Conservation (phyloP, 495 filamentous ascomycete species). For the Pseudoneurospora amorphoporcata region DNA sequence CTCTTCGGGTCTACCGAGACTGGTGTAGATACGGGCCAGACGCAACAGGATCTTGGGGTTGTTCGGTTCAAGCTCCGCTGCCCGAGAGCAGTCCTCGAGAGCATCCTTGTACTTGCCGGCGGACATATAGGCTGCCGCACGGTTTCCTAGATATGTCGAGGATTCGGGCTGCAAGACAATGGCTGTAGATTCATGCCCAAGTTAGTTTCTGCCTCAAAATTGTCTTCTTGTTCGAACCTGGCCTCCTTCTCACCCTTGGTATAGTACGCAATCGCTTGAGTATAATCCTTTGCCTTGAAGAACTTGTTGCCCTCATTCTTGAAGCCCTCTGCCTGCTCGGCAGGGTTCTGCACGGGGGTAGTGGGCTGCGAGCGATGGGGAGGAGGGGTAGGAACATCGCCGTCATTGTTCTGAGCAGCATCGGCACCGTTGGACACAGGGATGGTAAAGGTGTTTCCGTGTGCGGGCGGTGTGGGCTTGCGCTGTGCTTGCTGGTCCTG, state of each 20-base stretch:
- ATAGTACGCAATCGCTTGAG: constrained; percentile 79
- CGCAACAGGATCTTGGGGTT: constrained; percentile 83
- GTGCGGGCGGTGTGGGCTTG: constrained; percentile 20
- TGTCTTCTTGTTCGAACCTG: neutral
- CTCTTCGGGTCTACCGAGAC: constrained; percentile 72
- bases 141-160: constrained; percentile 87
- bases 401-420: constrained; percentile 25
- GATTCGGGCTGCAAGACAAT: constrained; percentile 70
- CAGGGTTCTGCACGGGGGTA: constrained; percentile 42
- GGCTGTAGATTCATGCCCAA: constrained; percentile 40
- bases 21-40: constrained; percentile 79
- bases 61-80: constrained; percentile 68
- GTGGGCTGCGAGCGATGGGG: constrained; percentile 60
- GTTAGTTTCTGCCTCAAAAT: constrained; percentile 1
- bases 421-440: constrained; percentile 45
- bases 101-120: constrained; percentile 67
- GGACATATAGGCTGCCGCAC: constrained; percentile 86
- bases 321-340: constrained; percentile 73
- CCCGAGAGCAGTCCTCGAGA: constrained; percentile 71
- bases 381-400: constrained; percentile 62
- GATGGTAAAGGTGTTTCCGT: constrained; percentile 30
- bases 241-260: constrained; percentile 59
- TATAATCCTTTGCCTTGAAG: constrained; percentile 86
- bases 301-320: constrained; percentile 92
- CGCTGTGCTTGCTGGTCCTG: constrained; percentile 9